Evolutionary conservation across 1,139 yeast species (phyloP), one percentile per base, ranked within the genome.

Genomic region (Kodamaea derodonti): DNA sequence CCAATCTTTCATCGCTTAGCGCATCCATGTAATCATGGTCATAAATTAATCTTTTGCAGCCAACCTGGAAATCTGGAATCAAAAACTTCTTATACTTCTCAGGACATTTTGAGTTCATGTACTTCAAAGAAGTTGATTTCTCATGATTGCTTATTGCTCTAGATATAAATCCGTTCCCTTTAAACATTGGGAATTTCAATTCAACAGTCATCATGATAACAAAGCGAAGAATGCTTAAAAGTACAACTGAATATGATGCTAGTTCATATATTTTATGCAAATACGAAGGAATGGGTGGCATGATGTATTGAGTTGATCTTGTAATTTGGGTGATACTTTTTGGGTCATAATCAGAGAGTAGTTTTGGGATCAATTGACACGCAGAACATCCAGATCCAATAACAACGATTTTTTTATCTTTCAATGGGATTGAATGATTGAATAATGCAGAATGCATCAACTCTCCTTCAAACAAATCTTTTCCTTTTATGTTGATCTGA

Each of bases 371-470:
- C 14, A 51, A 33, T 30, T 54, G 58, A 15, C 49, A 49, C 3
- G 56, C 58, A 7, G 56, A 51, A 27, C 58, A 54, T 3, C 58
- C 58, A 33, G 49, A 48, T 4, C 58, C 58, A 26, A 54, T 36
- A 10, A 54, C 56, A 6, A 51, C 51, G 14, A 54, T 55, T n/a
- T 46, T 45, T 35, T 52, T 54, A n/a, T 40, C 39, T 29, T 48
- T 39, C 39, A 72, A 51, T 18, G 60, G 59, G 11, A 68, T 65
- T 11, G 50, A 41, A 42, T 69, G 68, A 40, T 73, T 64, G 69
- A 74, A 73, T 30, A 68, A 49, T 1, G 72, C 75, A 1, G 76
- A 67, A 44, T 73, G 79, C 62, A 71, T 61, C 45, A 64, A 67
- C 3, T 45, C 47, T 3, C 78, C 79, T 43, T 69, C 54, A 49